Evolutionary conservation across 495 filamentous ascomycete species (phyloP).

Genomic region (Tuber umbilicatum): DNA sequence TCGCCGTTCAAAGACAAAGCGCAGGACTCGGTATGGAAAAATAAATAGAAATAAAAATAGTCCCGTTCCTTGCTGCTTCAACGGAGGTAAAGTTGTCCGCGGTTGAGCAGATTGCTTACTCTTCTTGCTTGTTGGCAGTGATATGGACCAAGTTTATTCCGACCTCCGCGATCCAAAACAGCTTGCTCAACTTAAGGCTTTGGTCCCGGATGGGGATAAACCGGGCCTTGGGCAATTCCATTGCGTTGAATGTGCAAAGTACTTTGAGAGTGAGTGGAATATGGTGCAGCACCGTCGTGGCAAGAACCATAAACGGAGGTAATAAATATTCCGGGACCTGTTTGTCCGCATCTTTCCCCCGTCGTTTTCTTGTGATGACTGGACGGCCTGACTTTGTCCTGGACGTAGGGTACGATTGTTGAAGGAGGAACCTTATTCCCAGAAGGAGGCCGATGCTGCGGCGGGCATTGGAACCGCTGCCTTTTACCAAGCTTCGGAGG

Average conservation of each 20-base stretch:
- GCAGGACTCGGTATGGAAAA: constrained; percentile 51
- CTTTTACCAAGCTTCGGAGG: constrained; percentile 35
- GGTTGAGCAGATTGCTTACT: background rate
- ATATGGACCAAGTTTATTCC: constrained; percentile 79
- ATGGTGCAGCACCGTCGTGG: constrained; percentile 70
- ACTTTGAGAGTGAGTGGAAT: constrained; percentile 81
- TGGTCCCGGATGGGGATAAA: constrained; percentile 76
- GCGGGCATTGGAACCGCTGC: constrained; percentile 51
- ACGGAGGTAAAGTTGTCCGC: constrained; percentile 16
- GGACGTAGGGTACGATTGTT: constrained; percentile 61
- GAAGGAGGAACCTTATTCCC: constrained; percentile 73
- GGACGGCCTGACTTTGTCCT: constrained; percentile 12
- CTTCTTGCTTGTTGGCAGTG: constrained; percentile 49
- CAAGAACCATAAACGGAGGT: constrained; percentile 90
- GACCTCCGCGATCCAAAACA: constrained; percentile 72
- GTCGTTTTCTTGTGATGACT: background rate
- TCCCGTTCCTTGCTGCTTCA: background rate
- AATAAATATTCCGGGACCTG: background rate
- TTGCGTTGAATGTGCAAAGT: constrained; percentile 92
- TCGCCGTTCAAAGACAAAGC: constrained; percentile 55
- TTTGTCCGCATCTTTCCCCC: background rate
- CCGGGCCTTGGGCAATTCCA: constrained; percentile 77
- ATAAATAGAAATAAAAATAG: background rate
- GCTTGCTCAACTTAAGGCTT: constrained; percentile 65
- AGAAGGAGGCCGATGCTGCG: constrained; percentile 77